These are phyloP conservation scores for Sisymbrium altissimum DNA, from an alignment of 345 rosid species.

Conservation along the genomic window DNA sequence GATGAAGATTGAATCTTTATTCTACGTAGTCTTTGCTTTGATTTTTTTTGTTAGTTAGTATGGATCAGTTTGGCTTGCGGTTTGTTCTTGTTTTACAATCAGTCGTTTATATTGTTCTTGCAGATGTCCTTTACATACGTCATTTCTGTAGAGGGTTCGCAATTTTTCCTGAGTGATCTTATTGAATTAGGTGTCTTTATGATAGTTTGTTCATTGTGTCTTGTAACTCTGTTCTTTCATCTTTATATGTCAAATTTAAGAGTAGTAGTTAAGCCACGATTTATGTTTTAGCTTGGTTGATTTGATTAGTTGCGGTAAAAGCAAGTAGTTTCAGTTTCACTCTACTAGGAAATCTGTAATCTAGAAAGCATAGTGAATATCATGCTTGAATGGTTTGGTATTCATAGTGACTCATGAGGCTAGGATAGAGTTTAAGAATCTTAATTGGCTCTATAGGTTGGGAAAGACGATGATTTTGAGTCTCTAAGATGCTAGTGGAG, in stretches of 20 bases:
- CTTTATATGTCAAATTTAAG: background rate
- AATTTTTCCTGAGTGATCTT: background rate
- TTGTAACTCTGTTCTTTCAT: background rate
- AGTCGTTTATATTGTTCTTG: background rate
- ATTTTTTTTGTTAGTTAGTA: background rate
- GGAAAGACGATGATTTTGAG: background rate
- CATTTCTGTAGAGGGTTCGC: background rate
- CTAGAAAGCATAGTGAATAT: background rate
- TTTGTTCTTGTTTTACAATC: background rate
- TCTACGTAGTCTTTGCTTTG: background rate
- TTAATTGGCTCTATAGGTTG: slow-evolving; percentile 6
- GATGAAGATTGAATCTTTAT: background rate
- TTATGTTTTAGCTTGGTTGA: background rate
- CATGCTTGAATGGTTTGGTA: background rate
- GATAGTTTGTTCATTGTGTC: background rate
- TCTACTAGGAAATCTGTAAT: background rate
- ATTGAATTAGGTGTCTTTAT: too few species aligned
- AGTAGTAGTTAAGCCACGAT: background rate
- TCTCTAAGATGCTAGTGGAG: background rate
- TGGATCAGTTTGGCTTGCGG: background rate
- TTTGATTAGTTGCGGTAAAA: background rate
- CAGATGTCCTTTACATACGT: background rate
- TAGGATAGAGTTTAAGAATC: background rate
- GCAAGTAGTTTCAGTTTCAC: background rate
- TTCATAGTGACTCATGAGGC: background rate